Evolutionary conservation across 2,329 filamentous ascomycete species (phyloP), one percentile per base, ranked within the genome.

Genomic region (Sporothrix curviconia): DNA sequence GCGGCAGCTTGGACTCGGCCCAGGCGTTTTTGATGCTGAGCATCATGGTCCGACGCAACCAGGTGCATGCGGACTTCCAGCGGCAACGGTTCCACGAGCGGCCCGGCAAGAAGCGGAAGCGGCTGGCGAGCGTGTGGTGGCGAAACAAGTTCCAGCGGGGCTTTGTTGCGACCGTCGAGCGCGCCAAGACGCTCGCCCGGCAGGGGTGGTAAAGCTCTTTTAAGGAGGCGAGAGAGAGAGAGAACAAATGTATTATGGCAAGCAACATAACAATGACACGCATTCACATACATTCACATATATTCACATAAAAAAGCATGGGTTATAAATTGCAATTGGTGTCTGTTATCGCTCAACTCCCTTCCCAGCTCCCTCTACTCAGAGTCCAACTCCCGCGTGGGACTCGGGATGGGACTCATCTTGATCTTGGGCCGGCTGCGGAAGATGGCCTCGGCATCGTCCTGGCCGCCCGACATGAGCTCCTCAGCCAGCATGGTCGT

Each of bases 381-480:
- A n/a, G 42, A n/a, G 15, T 54, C 54, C 19, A 57, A 22, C 44
- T 60, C 51, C 7, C 51, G 40, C 7, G 58, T 51, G 15, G 80
- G 80, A 56, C 75, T 80, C 8, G 75, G 73, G 2, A 84, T 69
- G 1, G 91, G 90, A 68, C 90, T 95, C 11, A 82, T 82, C 62
- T 86, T 85, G 63, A 96, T 83, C 70, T 85, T 87, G 0, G 92
- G 92, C 62, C 92, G 74, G 62, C 89, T 92, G 72, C 86, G 89
- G 69, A 96, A 96, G 1, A 96, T 86, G 25, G 86, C 87, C 59
- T 88, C 86, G 69, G 90, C 88, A 60, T 95, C 90, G 63, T 90
- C 85, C 56, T 85, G 79, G 15, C 78, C 78, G 28, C 64, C 70
- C 42, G 72, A 71, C 57, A 95, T 84, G 40, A 95, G 72, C 62